These are phyloP conservation scores for Saccharomycopsis vini DNA, from an alignment of 805 yeast genomes.

Conservation along the genomic window DNA sequence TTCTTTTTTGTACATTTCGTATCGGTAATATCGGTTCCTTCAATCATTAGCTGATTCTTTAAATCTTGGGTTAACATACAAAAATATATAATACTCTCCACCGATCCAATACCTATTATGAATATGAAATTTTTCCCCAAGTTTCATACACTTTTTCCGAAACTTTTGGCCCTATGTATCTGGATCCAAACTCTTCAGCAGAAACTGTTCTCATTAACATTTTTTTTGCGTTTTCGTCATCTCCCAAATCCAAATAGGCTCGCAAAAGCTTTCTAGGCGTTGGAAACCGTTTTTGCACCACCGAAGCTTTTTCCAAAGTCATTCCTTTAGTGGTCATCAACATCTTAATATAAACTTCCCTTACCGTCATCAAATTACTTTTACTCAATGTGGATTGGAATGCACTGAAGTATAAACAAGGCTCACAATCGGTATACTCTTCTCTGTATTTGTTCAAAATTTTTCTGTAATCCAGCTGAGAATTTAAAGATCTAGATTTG, in stretches of 20 bases:
- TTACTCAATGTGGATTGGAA: slow-evolving; percentile 68
- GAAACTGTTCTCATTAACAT: slow-evolving; percentile 6
- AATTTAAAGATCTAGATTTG: slow-evolving; percentile 40
- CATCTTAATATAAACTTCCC: slow-evolving; percentile 67
- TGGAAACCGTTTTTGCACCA: slow-evolving; percentile 59
- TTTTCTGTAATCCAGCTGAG: slow-evolving; percentile 41
- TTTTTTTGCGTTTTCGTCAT: slow-evolving; percentile 9
- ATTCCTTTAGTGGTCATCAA: slow-evolving; percentile 75
- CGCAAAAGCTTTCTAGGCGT: slow-evolving; percentile 59
- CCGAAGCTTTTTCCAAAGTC: slow-evolving; percentile 74
- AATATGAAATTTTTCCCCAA: slow-evolving; percentile 13
- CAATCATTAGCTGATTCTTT: too few relatives aligned
- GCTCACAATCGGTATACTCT: slow-evolving; percentile 35
- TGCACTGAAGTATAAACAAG: slow-evolving; percentile 39
- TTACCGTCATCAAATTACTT: slow-evolving; percentile 57
- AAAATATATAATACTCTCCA: too few relatives aligned
- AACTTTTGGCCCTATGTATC: slow-evolving; percentile 14
- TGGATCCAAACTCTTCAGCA: slow-evolving; percentile 13
- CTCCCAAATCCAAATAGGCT: slow-evolving; percentile 28
- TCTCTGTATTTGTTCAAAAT: slow-evolving; percentile 35
- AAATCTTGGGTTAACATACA: too few relatives aligned
- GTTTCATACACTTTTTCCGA: slow-evolving; percentile 14
- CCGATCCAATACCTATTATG: too few relatives aligned
- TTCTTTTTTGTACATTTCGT: neutral
- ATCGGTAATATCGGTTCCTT: too few relatives aligned